A percentile compares a stretch with the other conserved stretches of the same genome.
These are phyloP conservation scores for Raphidocelis subcapitata DNA, from an alignment of 139 green algal species.

Conservation along the genomic window DNA sequence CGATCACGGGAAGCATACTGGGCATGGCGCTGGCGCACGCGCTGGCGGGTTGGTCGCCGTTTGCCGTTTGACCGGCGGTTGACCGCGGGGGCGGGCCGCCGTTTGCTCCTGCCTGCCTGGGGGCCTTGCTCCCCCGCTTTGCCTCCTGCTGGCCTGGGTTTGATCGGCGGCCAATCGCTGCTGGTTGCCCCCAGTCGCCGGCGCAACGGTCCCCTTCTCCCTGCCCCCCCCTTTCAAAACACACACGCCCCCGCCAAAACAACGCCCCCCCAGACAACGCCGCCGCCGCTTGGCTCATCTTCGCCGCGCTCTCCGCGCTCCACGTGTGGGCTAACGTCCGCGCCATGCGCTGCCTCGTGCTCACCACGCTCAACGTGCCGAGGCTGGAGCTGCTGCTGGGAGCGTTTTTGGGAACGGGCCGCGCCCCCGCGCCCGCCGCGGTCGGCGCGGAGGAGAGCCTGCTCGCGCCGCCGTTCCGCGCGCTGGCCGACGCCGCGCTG, in stretches of 20 bases:
- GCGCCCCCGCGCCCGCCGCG: constrained; percentile 16
- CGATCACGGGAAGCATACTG: constrained; percentile 78
- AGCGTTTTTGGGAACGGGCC: constrained; percentile 30
- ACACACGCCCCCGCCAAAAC: too few relatives aligned
- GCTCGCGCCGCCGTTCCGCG: constrained; percentile 36
- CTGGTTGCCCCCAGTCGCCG: too few relatives aligned
- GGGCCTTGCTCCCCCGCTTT: too few relatives aligned
- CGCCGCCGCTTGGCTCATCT: constrained; percentile 38
- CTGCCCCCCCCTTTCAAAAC: too few relatives aligned
- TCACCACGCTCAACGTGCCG: constrained; percentile 71
- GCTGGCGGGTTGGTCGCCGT: constrained; percentile 20
- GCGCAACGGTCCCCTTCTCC: too few relatives aligned
- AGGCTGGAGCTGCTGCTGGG: constrained; percentile 56
- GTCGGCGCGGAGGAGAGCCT: constrained; percentile 38
- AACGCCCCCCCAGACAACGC: constrained; percentile 17
- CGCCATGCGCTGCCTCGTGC: constrained; percentile 72
- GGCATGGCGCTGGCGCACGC: constrained; percentile 63
- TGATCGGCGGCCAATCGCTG: too few relatives aligned
- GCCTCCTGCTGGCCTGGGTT: not conserved
- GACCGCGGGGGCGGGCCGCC: too few relatives aligned
- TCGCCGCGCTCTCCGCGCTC: constrained; percentile 50
- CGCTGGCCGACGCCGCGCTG: not conserved
- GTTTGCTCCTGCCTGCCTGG: too few relatives aligned
- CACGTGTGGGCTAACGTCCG: constrained; percentile 82
- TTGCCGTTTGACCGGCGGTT: too few relatives aligned